Evolutionary conservation across 306 rosid genomes (phyloP).

Genomic region (Ceratonia siliqua): DNA sequence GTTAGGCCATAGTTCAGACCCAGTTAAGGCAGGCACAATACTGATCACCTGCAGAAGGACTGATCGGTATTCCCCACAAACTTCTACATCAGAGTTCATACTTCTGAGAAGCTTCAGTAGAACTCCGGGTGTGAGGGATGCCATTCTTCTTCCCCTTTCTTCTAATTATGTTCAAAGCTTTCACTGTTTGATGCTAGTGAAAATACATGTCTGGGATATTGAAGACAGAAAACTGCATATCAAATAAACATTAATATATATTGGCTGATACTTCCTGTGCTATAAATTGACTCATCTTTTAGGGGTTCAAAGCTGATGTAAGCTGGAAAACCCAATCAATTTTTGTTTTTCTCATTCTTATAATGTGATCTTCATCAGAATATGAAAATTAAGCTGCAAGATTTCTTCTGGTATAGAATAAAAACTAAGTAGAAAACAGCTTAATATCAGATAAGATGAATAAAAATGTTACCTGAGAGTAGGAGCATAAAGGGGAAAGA

Average conservation of each 20-base stretch:
- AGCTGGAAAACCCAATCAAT: not conserved
- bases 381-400: conserved; percentile 23
- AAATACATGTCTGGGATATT: not conserved
- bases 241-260: not conserved
- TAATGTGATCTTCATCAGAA: conserved; percentile 13
- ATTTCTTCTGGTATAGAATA: not conserved
- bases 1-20: conserved; percentile 92
- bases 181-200: conserved; percentile 21
- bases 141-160: conserved; percentile 54
- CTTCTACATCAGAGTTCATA: conserved; percentile 66
- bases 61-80: conserved; percentile 81
- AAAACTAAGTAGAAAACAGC: not conserved
- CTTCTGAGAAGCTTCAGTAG: conserved; percentile 83
- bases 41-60: conserved; percentile 87
- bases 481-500: conserved; percentile 22
- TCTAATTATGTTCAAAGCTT: conserved; percentile 5
- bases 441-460: not conserved
- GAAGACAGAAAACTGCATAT: not conserved
- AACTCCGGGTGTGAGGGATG: conserved; percentile 84
- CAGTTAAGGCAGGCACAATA: conserved; percentile 78
- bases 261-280: not conserved
- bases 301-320: not conserved
- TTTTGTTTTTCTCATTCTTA: not conserved
- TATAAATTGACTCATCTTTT: not conserved
- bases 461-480: conserved; percentile 30